phyloP scores from a whole-genome alignment of 2,329 filamentous ascomycete genomes.

The Teratosphaeria destructans region DNA sequence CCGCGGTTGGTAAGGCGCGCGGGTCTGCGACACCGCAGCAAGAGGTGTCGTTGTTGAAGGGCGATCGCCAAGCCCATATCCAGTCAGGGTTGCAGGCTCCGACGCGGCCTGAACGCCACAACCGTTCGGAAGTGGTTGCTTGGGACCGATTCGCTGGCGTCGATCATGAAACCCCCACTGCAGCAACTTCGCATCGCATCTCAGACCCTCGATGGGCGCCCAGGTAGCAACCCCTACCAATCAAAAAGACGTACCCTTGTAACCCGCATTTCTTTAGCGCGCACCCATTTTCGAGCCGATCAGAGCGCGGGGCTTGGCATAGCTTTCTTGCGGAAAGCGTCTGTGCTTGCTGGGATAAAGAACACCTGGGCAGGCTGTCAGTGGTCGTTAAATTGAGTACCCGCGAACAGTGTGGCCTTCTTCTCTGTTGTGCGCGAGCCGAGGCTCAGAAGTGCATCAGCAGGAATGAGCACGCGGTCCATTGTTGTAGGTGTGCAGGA shows the following conservation, averaged over 20 bases:
- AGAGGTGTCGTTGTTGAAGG: not conserved
- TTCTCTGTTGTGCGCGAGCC: not conserved
- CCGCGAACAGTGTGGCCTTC: not conserved
- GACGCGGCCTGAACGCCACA: not conserved
- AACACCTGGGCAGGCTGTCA: not conserved
- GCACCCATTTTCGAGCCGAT: too few species aligned
- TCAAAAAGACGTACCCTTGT: too few species aligned
- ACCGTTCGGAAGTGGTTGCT: not conserved
- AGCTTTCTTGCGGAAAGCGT: too few species aligned
- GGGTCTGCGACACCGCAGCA: slow-evolving; percentile 1
- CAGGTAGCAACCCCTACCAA: too few species aligned
- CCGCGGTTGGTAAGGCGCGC: slow-evolving; percentile 2
- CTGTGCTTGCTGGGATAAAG: too few species aligned
- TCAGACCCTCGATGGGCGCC: too few species aligned
- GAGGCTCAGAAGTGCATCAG: not conserved
- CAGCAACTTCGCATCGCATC: not conserved
- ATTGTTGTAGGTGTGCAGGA: too few species aligned
- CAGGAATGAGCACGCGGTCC: too few species aligned
- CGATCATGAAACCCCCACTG: not conserved
- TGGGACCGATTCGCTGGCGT: not conserved
- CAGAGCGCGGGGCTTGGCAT: too few species aligned
- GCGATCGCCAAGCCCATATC: not conserved
- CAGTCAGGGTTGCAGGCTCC: not conserved
- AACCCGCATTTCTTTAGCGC: too few species aligned
- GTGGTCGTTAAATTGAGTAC: not conserved